These are phyloP conservation scores for Asterochloris sp. DNA, from an alignment of 139 green algal species.

Conservation along the genomic window DNA sequence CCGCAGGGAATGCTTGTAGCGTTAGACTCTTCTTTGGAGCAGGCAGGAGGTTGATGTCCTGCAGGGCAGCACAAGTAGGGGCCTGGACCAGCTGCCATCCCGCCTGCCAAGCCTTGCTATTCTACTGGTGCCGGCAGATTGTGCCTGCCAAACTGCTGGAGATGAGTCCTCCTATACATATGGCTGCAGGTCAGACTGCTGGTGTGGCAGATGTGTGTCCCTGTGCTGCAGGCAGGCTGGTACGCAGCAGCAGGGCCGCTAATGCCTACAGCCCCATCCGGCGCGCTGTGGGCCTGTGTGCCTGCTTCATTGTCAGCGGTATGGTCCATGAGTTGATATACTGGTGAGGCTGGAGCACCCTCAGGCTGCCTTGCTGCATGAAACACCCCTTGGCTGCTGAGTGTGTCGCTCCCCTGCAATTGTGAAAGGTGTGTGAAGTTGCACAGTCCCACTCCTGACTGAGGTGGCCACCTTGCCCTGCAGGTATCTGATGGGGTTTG, in stretches of 20 bases:
- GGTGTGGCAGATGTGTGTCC: too few species aligned
- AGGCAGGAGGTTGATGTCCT: too few species aligned
- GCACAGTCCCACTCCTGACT: background rate
- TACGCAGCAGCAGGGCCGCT: background rate
- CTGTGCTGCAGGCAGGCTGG: slow-evolving; percentile 1
- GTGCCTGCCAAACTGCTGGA: too few species aligned
- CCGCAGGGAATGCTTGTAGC: too few species aligned
- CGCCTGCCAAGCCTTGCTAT: too few species aligned
- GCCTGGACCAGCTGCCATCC: too few species aligned
- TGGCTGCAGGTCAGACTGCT: too few species aligned
- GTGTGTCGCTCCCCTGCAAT: background rate
- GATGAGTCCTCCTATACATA: too few species aligned
- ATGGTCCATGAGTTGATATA: slow-evolving; percentile 15
- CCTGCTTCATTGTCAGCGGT: slow-evolving; percentile 10
- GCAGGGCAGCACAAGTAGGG: too few species aligned
- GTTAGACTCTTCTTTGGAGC: too few species aligned
- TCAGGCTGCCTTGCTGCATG: background rate
- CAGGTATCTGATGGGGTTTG: background rate
- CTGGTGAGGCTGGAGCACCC: background rate
- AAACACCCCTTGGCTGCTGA: background rate
- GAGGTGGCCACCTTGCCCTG: background rate
- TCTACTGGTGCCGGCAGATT: too few species aligned
- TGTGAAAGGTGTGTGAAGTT: too few species aligned
- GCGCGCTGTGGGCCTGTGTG: background rate
- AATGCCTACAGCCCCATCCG: background rate